Evolutionary conservation across 2,329 filamentous ascomycete species (phyloP), one percentile per base, ranked within the genome.

Genomic region (Colletotrichum echinochloae): DNA sequence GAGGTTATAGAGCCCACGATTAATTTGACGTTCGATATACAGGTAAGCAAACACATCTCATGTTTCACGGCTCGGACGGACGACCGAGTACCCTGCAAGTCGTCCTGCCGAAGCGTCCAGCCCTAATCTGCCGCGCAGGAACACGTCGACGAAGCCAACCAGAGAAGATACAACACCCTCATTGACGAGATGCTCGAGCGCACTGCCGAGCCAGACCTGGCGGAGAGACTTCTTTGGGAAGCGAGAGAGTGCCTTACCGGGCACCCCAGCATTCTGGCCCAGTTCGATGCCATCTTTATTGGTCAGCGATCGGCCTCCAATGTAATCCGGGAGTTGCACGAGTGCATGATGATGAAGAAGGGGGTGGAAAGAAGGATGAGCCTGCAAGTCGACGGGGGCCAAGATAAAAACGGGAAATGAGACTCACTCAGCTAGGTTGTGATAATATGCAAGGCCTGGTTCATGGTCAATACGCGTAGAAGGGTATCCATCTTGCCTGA

Each of bases 131-230:
- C 20, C 20, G 9, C 7, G 2, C n/a, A 70, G 67, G 56, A 67
- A 33, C 57, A 70, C n/a, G 56, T 70, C 0, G 64, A 67, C 12
- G 67, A 70, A 6, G 44, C 64, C n/a, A 70, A 70, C 1, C 67
- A 70, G 37, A 60, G 67, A 3, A 51, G 67, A 28, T 70, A 70
- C 51, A 70, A 70, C 28, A 70, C 67, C 11, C 30, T 70, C 14
- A 70, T 70, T 14, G 56, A 64, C 4, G 67, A 70, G 37, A 70
- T 70, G 67, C 63, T 70, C 5, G 56, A 67, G 8, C 59, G 48
- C 5, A 70, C 67, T 2, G 37, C 51, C 1, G 67, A 70, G 14
- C 63, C 64, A 2, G 64, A 35, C 9, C 35, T 70, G 18, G 64
- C 67, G 12, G 67, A 70, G 51, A 61, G 67, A 8, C 28, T 70